These are phyloP conservation scores for Pseudogymnoascus sp. DNA, from an alignment of 2,329 filamentous ascomycete genomes.

Conservation along the genomic window DNA sequence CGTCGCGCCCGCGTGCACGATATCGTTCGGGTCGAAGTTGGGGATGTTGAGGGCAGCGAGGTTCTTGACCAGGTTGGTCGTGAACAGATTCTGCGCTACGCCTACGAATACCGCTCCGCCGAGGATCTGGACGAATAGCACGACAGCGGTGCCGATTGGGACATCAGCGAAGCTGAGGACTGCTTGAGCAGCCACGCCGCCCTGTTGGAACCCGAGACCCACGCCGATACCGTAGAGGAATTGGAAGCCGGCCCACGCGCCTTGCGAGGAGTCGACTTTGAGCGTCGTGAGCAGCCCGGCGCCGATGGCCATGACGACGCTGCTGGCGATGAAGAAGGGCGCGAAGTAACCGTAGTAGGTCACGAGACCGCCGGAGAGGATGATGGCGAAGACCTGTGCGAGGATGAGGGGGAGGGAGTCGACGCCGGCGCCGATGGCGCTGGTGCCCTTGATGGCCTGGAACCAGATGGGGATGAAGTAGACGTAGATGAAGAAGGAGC, in stretches of 20 bases:
- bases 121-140: constrained; percentile 55
- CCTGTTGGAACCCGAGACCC: constrained; percentile 19
- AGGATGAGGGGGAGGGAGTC: constrained; percentile 29
- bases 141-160: constrained; percentile 42
- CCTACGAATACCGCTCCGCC: constrained; percentile 59
- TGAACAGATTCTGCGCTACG: constrained; percentile 57
- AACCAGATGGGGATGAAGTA: constrained; percentile 39
- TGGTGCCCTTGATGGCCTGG: constrained; percentile 35
- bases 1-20: constrained; percentile 37
- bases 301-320: constrained; percentile 28
- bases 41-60: constrained; percentile 24
- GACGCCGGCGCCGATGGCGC: constrained; percentile 31
- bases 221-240: constrained; percentile 11
- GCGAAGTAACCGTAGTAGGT: constrained; percentile 26
- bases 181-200: constrained; percentile 37
- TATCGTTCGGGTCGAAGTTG: constrained; percentile 22
- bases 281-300: constrained; percentile 33
- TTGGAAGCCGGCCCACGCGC: constrained; percentile 29
- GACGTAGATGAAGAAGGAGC: constrained; percentile 24
- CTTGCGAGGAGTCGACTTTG: constrained; percentile 24
- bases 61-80: constrained; percentile 20
- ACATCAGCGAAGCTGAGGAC: constrained; percentile 40
- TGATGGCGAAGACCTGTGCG: constrained; percentile 22
- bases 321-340: constrained; percentile 19
- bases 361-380: constrained; percentile 26